Evolutionary conservation across 2,329 filamentous ascomycete species (phyloP).

Genomic region (Moelleriella libera): DNA sequence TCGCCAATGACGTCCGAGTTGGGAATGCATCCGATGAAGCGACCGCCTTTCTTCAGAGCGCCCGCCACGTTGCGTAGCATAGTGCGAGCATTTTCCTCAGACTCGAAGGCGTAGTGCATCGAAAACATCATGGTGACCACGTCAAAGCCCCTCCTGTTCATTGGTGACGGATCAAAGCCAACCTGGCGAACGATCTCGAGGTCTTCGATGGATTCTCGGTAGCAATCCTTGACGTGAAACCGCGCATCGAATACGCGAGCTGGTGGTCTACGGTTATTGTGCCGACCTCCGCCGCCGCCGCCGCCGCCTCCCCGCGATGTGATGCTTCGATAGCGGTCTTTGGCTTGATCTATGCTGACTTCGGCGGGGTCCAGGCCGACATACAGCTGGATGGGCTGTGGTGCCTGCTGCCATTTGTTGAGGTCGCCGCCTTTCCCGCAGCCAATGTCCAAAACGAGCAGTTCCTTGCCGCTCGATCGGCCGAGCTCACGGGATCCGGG

Average conservation of each 20-base stretch:
- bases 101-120: conserved; percentile 97
- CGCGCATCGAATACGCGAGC: conserved; percentile 65
- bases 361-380: conserved; percentile 90
- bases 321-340: conserved; percentile 70
- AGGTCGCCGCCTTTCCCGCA: conserved; percentile 95
- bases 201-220: conserved; percentile 68
- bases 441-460: conserved; percentile 83
- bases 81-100: conserved; percentile 71
- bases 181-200: conserved; percentile 73
- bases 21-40: conserved; percentile 92
- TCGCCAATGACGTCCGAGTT: conserved; percentile 83
- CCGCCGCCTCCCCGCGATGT: conserved; percentile 40
- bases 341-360: conserved; percentile 80
- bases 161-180: conserved; percentile 66
- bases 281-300: conserved; percentile 37
- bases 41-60: conserved; percentile 80
- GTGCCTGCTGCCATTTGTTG: conserved; percentile 89
- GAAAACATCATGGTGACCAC: conserved; percentile 99
- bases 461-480: conserved; percentile 37
- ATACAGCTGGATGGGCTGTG: conserved; percentile 83
- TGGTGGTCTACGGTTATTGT: conserved; percentile 24
- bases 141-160: conserved; percentile 74
- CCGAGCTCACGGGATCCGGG: conserved; percentile 43
- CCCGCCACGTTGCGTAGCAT: conserved; percentile 93
- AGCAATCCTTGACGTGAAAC: conserved; percentile 88